Percentiles rank a stretch among this genome's conserved stretches.
Conservation (phyloP, 768 basidiomycete species). For the Auricularia cornea region DNA sequence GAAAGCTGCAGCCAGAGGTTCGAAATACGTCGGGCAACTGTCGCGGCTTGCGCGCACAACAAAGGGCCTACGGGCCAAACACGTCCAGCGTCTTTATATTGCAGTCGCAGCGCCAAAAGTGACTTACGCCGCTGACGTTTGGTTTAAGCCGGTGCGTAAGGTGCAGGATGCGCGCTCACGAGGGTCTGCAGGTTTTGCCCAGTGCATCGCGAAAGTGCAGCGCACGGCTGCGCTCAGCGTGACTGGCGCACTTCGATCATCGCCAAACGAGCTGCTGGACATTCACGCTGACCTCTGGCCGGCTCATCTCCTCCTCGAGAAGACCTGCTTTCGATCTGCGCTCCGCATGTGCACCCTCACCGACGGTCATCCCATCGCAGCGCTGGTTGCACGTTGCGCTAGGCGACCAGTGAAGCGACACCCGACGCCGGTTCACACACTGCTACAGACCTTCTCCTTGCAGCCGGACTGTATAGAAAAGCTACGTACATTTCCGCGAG, state of each 20-base stretch:
- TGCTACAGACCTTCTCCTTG: neutral
- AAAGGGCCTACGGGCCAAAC: conserved; percentile 11
- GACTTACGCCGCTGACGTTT: conserved; percentile 18
- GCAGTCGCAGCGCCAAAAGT: conserved; percentile 20
- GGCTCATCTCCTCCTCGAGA: neutral
- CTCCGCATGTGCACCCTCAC: conserved; percentile 5
- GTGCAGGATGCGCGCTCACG: conserved; percentile 9
- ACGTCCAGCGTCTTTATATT: conserved; percentile 17
- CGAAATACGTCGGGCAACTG: conserved; percentile 13
- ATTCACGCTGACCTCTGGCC: conserved; percentile 10
- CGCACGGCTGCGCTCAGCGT: conserved; percentile 13
- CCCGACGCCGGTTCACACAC: neutral
- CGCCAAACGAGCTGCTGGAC: conserved; percentile 10
- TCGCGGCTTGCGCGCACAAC: conserved; percentile 9
- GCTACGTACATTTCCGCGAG: conserved; percentile 8
- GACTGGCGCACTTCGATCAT: conserved; percentile 16
- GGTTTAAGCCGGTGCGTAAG: conserved; percentile 15
- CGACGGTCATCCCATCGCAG: neutral
- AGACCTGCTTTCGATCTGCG: neutral
- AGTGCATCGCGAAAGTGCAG: conserved; percentile 14
- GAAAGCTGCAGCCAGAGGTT: conserved; percentile 1
- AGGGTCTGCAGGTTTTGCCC: neutral
- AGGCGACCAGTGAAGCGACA: neutral
- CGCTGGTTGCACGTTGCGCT: neutral
- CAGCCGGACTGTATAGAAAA: neutral